Conservation (phyloP, 2,329 filamentous ascomycete genomes). For the Bipolaris gigantea region DNA sequence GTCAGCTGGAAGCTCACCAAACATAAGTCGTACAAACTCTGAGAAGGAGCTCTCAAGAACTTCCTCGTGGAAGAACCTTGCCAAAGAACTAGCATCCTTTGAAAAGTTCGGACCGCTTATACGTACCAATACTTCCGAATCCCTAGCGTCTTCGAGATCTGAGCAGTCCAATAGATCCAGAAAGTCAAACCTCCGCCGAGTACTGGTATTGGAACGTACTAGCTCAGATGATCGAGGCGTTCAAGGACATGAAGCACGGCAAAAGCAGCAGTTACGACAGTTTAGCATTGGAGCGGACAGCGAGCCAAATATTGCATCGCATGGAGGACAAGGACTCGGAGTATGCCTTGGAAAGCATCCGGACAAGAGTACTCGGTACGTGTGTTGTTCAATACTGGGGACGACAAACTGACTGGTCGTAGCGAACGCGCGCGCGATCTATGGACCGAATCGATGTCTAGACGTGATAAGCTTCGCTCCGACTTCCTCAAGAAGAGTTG, state of each 20-base stretch:
- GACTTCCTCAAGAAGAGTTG: slow-evolving; percentile 39
- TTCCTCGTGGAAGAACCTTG: slow-evolving; percentile 1
- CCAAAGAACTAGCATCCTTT: not conserved
- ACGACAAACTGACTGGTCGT: not conserved
- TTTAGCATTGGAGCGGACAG: slow-evolving; percentile 33
- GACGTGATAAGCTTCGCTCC: slow-evolving; percentile 43
- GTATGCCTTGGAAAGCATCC: slow-evolving; percentile 39
- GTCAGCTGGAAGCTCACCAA: slow-evolving; percentile 17
- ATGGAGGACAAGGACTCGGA: slow-evolving; percentile 41
- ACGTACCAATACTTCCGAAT: slow-evolving; percentile 13
- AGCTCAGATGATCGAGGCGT: slow-evolving; percentile 36
- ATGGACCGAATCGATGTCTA: slow-evolving; percentile 40
- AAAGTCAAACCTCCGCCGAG: slow-evolving; percentile 10
- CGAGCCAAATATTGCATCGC: slow-evolving; percentile 37
- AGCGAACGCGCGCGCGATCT: slow-evolving; percentile 43
- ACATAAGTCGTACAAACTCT: slow-evolving; percentile 17
- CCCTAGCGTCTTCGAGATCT: slow-evolving; percentile 6
- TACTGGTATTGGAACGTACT: slow-evolving; percentile 14
- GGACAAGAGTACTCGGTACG: slow-evolving; percentile 38
- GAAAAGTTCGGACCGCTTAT: slow-evolving; percentile 11
- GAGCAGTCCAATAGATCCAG: slow-evolving; percentile 9
- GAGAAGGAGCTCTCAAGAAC: slow-evolving; percentile 6
- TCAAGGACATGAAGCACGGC: slow-evolving; percentile 41
- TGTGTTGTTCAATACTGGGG: not conserved
- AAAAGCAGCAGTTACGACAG: slow-evolving; percentile 36